These are phyloP conservation scores for Trapa bicornis DNA, from an alignment of 345 rosid genomes.

Conservation along the genomic window DNA sequence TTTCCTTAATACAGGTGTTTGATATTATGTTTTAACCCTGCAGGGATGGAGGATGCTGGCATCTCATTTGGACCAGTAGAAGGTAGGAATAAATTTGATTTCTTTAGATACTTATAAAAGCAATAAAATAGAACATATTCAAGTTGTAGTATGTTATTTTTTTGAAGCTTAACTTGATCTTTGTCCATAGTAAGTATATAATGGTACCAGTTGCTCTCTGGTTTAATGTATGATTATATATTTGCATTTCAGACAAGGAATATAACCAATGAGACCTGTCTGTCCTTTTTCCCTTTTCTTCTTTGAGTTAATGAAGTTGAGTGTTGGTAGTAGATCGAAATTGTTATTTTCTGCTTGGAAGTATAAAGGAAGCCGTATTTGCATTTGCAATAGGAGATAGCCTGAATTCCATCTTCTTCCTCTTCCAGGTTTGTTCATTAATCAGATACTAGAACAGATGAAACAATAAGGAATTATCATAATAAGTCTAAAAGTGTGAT, in stretches of 20 bases:
- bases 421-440: no score
- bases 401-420: not conserved
- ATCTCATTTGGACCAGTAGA: constrained; percentile 86
- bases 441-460: no score
- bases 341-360: not conserved
- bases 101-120: constrained; percentile 5
- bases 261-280: no score
- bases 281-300: no score
- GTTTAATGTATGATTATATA: not conserved
- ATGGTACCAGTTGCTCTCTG: no score
- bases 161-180: not conserved
- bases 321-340: not conserved
- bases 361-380: not conserved
- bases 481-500: no score
- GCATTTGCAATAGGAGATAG: not conserved
- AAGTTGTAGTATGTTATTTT: not conserved
- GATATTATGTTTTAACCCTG: constrained; percentile 11
- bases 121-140: no score
- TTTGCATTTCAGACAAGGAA: not conserved
- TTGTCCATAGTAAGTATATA: no score
- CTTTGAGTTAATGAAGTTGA: no score
- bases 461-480: no score
- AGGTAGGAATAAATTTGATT: constrained; percentile 33
- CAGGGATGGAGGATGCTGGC: constrained; percentile 87
- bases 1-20: not conserved